Base-by-base conservation (phyloP, 164 flowering plant genomes). In the Aristolochia contorta region DNA sequence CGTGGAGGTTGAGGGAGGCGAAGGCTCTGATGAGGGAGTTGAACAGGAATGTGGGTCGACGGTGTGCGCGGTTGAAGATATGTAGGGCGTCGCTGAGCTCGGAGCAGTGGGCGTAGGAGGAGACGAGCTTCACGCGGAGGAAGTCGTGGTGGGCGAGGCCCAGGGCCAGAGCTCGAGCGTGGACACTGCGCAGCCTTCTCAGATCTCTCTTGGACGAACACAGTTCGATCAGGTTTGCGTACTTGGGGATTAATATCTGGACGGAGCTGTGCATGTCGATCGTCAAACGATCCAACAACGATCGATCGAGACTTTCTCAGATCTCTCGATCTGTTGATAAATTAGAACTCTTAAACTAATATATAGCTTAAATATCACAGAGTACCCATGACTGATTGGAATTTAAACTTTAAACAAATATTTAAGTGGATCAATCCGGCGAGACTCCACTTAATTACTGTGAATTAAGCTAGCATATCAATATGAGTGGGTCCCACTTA, bases 91-190 rank as follows among this genome's bases (percentile, higher is more conserved):
- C 62, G 0, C 5, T 37, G 56, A 65, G 49, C 6, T 50, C 41
- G 7, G 33, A 32, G 62, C 62, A 59, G 43, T 16, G 19, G 15
- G 58, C 63, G 58, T 65, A 65, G 57, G 68, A 23, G n/a, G 68
- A 52, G 57, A 52, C 68, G 51, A 65, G 68, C 58, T 65, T 65
- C 52, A 62, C 58, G 4, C 68, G 63, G 52, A 65, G 47, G 52
- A 65, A 65, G 27, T 65, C 68, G 45, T 59, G 68, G 62, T 45
- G 30, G 45, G 68, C 57, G 27, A 52, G 15, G 16, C 68, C 68
- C 45, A 12, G 15, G 63, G 57, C 30, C 13, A 65, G 24, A 62
- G 58, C 27, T 24, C 52, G 57, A 46, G 58, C 68, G 53, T 65
- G 68, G 49, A 19, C 15, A 24, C 46, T 52, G 54, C n/a, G 49